phyloP scores from a whole-genome alignment of 495 filamentous ascomycete genomes.

The Neurospora sublineolata region DNA sequence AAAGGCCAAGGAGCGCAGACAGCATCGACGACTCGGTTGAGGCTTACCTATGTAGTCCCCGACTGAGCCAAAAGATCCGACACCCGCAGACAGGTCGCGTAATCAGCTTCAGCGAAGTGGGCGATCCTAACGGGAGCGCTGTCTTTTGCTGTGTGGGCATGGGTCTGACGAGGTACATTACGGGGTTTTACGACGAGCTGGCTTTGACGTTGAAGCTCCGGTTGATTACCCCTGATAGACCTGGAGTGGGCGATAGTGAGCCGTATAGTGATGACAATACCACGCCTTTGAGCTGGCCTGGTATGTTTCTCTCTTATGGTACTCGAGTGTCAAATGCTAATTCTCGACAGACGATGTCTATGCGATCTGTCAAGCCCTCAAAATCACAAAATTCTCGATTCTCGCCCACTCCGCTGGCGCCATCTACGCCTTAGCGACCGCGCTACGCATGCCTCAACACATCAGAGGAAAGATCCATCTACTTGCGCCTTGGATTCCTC shows the following conservation, averaged over 20 bases:
- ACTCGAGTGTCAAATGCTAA: neutral
- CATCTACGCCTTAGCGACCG: constrained; percentile 93
- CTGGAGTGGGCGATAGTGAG: constrained; percentile 88
- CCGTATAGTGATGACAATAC: constrained; percentile 66
- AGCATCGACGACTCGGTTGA: constrained; percentile 81
- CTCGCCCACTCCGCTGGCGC: constrained; percentile 96
- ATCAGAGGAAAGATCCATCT: constrained; percentile 93
- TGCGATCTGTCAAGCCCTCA: constrained; percentile 83
- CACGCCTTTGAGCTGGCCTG: constrained; percentile 87
- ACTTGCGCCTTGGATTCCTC: constrained; percentile 94
- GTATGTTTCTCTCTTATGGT: constrained; percentile 40
- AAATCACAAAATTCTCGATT: constrained; percentile 93
- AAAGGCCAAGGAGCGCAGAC: constrained; percentile 65
- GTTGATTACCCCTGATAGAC: constrained; percentile 87
- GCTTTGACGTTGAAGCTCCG: constrained; percentile 79
- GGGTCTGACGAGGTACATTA: constrained; percentile 92
- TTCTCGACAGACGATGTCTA: constrained; percentile 69
- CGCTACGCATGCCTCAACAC: constrained; percentile 89
- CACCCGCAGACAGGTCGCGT: constrained; percentile 76
- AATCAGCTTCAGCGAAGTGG: constrained; percentile 95
- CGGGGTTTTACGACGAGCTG: constrained; percentile 94
- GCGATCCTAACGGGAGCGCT: constrained; percentile 80
- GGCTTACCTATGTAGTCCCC: constrained; percentile 71
- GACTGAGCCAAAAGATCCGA: constrained; percentile 73
- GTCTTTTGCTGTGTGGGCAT: constrained; percentile 97